phyloP scores from a whole-genome alignment of 139 green algal genomes.

The Chlorella sorokiniana region DNA sequence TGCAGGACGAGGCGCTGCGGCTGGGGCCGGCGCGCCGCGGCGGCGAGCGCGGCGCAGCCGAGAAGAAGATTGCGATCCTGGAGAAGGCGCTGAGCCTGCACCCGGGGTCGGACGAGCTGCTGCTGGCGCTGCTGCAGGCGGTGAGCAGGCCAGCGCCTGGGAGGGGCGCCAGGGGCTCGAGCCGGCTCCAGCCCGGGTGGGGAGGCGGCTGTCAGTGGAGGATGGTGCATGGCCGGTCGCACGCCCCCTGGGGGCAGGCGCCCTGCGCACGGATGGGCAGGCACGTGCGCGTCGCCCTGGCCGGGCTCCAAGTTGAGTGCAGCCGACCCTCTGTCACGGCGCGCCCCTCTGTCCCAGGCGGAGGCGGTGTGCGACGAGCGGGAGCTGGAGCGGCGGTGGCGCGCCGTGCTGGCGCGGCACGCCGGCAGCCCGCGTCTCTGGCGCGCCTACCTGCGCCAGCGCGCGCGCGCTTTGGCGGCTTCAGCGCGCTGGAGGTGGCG shows the following conservation, averaged over 20 bases:
- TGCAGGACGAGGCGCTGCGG: slow-evolving; percentile 41
- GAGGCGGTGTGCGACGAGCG: slow-evolving; percentile 15
- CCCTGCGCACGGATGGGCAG: too few species aligned
- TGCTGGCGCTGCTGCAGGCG: slow-evolving; percentile 71
- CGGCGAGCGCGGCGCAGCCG: slow-evolving; percentile 51
- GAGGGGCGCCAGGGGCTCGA: background rate
- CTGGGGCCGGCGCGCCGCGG: slow-evolving; percentile 24
- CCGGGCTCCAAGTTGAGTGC: too few species aligned
- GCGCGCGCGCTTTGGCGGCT: slow-evolving; percentile 50
- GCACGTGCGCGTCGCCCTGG: too few species aligned
- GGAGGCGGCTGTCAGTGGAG: too few species aligned
- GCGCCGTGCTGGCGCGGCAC: slow-evolving; percentile 51
- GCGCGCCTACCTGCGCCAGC: slow-evolving; percentile 59
- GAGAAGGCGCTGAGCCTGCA: slow-evolving; percentile 67
- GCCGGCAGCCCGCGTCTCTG: slow-evolving; percentile 61
- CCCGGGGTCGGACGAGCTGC: slow-evolving; percentile 65
- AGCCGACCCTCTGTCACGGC: background rate
- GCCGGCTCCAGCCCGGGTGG: too few species aligned
- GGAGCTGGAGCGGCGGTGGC: slow-evolving; percentile 53
- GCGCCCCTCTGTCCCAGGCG: background rate
- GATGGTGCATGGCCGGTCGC: too few species aligned
- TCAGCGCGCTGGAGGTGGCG: slow-evolving; percentile 53
- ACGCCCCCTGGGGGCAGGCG: too few species aligned
- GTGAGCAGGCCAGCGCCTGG: slow-evolving; percentile 17
- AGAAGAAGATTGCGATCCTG: slow-evolving; percentile 83